Base-by-base conservation (phyloP, 2,329 filamentous ascomycete species). In the Pyrenophora seminiperda region DNA sequence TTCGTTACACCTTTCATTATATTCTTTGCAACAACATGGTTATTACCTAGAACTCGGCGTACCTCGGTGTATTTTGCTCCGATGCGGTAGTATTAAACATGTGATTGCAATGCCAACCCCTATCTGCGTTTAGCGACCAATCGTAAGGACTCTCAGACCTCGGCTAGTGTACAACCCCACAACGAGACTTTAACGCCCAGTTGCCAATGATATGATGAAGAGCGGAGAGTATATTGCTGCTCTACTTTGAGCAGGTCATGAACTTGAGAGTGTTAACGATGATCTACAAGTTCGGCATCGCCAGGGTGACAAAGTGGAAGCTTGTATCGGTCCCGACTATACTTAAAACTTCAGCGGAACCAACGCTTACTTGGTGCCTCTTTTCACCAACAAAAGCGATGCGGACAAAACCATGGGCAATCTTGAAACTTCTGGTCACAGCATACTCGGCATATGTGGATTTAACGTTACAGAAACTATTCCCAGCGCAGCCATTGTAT, bases 361-460 rank as follows among this genome's bases (percentile, higher is more conserved):
- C 39, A 83, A 84, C 67, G 74, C 77, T 32, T 83, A 83, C 71
- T 84, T 81, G 79, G 76, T 82, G 40, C 73, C 75, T 10, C 82
- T 83, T 56, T 60, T 78, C 33, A 80, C 75, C 59, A 79, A 80
- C 47, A 75, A 82, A 53, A 74, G 70, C 6, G 82, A 87, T 62
- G 77, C 85, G 11, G 81, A 85, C 59, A 69, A 73, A n/a, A 70
- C 72, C 17, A 69, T 75, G 59, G 59, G 65, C 51, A 76, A 83
- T 59, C 64, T 85, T 13, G 63, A 73, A 41, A 56, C 70, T 24
- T 78, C 81, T 2, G 81, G 82, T 0, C 77, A 81, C 52, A 83
- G 82, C 64, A 80, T 86, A 51, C 73, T 85, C 27, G 77, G 84
- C 13, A 76, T 85, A 39, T 85, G 83, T 83, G 82, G 83, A 3